Base-by-base conservation (phyloP, 768 basidiomycete species). In the Termitomyces sp. region DNA sequence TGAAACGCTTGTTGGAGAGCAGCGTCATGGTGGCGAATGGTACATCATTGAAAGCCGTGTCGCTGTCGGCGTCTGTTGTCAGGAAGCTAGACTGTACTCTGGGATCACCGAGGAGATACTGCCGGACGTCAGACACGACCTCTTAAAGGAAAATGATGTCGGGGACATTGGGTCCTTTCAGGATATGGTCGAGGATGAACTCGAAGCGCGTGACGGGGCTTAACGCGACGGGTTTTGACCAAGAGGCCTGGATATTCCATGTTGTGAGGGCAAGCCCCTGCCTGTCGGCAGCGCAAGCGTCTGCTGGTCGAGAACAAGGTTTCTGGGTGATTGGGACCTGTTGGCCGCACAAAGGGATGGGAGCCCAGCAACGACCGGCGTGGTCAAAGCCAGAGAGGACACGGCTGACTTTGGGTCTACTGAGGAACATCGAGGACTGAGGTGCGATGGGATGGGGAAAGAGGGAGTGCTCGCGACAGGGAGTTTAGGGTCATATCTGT, bases 91-190 rank as follows among this genome's bases (percentile, higher is more conserved):
- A 49, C 47, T 74, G 75, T n/a, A 78, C 71, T 73, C 65, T 74
- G 40, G 63, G 25, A 57, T 77, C 62, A 68, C 58, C 47, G 25
- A 78, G 74, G 64, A 78, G 55, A 70, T 68, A 70, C 4, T 57
- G 25, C 15, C 74, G 72, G 62, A 73, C 74, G 54, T 63, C 62
- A 36, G 68, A 49, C 42, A 67, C 67, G 65, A 78, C 76, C 71
- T 77, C 77, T 72, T 78, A 75, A 66, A 78, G 71, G 67, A 73
- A 70, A 43, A 78, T 69, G 55, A 78, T 74, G 63, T 78, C 75
- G 46, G 76, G 71, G 60, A 17, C 53, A 46, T 70, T 73, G 6
- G 66, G 60, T 66, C 64, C 66, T 47, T 76, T 58, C 57, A 78
- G 68, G 66, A 78, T 72, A 63, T 67, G 60, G 57, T 57, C 58